phyloP scores from a whole-genome alignment of 2,329 filamentous ascomycete genomes.

The Botrytis byssoidea region DNA sequence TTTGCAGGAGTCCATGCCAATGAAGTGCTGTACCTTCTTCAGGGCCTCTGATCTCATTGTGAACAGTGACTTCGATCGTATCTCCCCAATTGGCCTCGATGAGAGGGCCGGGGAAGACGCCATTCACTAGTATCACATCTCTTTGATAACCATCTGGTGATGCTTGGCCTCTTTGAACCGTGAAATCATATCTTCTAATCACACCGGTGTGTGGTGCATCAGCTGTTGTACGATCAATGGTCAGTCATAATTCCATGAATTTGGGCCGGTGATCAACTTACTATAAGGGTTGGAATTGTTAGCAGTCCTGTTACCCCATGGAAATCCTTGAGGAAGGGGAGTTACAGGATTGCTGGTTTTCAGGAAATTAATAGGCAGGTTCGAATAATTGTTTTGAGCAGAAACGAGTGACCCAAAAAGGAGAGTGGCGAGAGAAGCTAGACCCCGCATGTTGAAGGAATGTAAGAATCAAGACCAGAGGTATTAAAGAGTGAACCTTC shows the following conservation, averaged over 20 bases:
- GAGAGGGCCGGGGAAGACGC: conserved; percentile 39
- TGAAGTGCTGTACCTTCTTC: conserved; percentile 42
- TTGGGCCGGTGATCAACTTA: conserved; percentile 19
- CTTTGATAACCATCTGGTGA: conserved; percentile 42
- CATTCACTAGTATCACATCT: conserved; percentile 52
- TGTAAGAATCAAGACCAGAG: not conserved
- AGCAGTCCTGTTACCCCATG: conserved; percentile 51
- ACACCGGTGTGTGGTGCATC: conserved; percentile 38
- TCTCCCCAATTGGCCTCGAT: conserved; percentile 43
- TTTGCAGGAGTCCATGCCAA: conserved; percentile 51
- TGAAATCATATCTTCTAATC: conserved; percentile 39
- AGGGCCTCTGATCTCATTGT: conserved; percentile 60
- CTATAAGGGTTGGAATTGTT: conserved; percentile 41
- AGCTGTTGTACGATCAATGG: not conserved
- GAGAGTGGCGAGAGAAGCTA: conserved; percentile 17
- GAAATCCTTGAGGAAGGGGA: conserved; percentile 49
- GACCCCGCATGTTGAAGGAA: conserved; percentile 8
- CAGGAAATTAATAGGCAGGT: conserved; percentile 8
- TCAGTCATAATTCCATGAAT: conserved; percentile 21
- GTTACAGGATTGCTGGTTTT: conserved; percentile 15
- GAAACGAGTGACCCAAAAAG: conserved; percentile 20
- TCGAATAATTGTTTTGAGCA: conserved; percentile 18
- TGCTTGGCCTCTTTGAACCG: conserved; percentile 31
- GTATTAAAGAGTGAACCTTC: not conserved
- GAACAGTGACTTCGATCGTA: conserved; percentile 60